Evolutionary conservation across 371 early-diverging fungal species (phyloP), one percentile per base, ranked within the genome.

Genomic region (Lichtheimia ramosa): DNA sequence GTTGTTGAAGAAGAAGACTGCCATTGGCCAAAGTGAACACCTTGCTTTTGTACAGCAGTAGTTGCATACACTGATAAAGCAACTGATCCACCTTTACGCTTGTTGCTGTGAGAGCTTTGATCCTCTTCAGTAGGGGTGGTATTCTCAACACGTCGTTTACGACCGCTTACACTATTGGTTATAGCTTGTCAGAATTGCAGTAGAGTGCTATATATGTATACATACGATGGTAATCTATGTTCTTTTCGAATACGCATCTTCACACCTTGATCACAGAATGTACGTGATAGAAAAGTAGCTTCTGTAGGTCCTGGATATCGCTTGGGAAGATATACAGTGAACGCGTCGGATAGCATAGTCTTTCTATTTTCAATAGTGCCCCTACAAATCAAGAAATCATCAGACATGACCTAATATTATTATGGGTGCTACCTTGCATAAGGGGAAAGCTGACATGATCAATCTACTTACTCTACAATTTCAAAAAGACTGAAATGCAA

Each of bases 401-500:
- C 27, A 39, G 24, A 41, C 51, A 41, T 41, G 43, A 15, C 8
- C 55, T 3, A 49, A 50, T 13, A 58, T 16, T 2, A 18, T 18
- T n/a, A n/a, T n/a, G n/a, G 24, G 20, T 15, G 21, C 41, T 28
- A 54, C 13, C 16, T 57, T 57, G 16, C 28, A 39, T 15, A 46
- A 46, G 46, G 46, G 46, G 21, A 18, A 7, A 43, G 24, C 16
- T n/a, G 20, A 28, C 43, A 20, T 16, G 52, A 12, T 48, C 39
- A 42, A 50, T 46, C 46, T 8, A 62, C 78, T 67, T 84, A 88
- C 88, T 85, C 90, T 21, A 87, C 77, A 25, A 93, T 88, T 68
- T 95, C 95, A 80, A 90, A 96, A 28, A 97, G 82, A 23, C 89
- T 86, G 68, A 96, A 94, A 61, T 92, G 91, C 27, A 98, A 77